Evolutionary conservation across 768 basidiomycete species (phyloP).

Genomic region (Serendipita sp.): DNA sequence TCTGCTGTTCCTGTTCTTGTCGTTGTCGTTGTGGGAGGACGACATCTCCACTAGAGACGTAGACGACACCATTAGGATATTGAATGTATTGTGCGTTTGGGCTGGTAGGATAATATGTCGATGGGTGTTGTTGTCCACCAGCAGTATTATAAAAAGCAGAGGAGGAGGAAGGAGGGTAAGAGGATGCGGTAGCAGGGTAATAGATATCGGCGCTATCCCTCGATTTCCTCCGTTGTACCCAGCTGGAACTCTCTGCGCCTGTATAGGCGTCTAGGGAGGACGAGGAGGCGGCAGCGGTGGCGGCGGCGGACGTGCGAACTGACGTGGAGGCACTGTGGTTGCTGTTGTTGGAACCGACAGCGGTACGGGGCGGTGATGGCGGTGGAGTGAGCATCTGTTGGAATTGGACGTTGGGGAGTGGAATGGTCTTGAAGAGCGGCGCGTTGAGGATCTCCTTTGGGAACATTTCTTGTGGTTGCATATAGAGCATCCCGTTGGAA

Average conservation of each 20-base stretch:
- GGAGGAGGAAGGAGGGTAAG: neutral
- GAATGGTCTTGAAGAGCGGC: neutral
- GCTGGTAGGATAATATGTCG: too few species aligned
- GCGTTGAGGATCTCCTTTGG: conserved; percentile 3
- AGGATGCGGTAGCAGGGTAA: too few species aligned
- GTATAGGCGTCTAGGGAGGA: neutral
- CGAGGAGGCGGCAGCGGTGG: neutral
- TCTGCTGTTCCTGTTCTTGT: too few species aligned
- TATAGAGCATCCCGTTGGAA: neutral
- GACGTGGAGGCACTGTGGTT: neutral
- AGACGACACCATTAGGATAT: too few species aligned
- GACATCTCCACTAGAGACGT: too few species aligned
- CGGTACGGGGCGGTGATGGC: neutral
- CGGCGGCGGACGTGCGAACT: neutral
- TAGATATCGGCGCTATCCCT: neutral
- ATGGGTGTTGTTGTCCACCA: too few species aligned
- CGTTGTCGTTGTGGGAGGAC: too few species aligned
- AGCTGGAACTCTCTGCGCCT: neutral
- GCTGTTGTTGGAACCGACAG: neutral
- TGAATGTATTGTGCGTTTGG: too few species aligned
- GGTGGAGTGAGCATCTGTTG: neutral
- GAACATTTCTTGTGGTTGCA: neutral
- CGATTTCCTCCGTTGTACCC: neutral
- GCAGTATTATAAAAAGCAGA: neutral
- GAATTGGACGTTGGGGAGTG: neutral